A percentile compares a stretch with the other conserved stretches of the same genome.
phyloP scores from a whole-genome alignment of 2,329 filamentous ascomycete genomes.

The Fusarium anguioides region DNA sequence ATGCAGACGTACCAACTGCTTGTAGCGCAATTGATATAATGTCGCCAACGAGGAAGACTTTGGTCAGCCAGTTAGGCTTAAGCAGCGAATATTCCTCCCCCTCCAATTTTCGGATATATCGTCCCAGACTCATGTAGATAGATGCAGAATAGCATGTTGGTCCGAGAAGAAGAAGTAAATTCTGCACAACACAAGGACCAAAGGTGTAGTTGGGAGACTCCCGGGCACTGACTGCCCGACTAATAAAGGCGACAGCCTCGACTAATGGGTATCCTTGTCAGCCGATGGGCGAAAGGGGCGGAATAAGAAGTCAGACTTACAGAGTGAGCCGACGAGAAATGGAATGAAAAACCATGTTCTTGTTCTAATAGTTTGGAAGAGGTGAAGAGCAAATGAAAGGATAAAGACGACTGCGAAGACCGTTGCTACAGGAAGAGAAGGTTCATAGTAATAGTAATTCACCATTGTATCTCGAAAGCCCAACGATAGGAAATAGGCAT shows the following conservation, averaged over 20 bases:
- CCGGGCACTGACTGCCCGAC: too few relatives aligned
- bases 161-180: neutral
- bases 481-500: too few relatives aligned
- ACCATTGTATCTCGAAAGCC: neutral
- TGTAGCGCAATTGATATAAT: neutral
- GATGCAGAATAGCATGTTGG: conserved; percentile 4
- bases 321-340: neutral
- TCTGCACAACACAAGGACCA: neutral
- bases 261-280: too few relatives aligned
- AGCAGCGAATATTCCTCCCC: neutral
- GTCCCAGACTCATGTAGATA: conserved; percentile 7
- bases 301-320: too few relatives aligned
- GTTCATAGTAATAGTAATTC: conserved; percentile 1
- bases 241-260: too few relatives aligned
- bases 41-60: conserved; percentile 1
- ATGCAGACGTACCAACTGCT: neutral
- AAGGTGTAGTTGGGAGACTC: neutral
- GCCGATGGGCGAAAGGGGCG: too few relatives aligned
- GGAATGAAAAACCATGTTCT: conserved; percentile 1
- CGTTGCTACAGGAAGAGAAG: neutral
- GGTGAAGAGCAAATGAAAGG: neutral
- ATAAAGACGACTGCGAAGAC: neutral
- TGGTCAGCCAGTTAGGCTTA: neutral
- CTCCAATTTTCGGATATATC: neutral
- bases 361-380: neutral